These are phyloP conservation scores for Cyphellophora attinorum DNA, from an alignment of 2,329 filamentous ascomycete genomes.

Conservation along the genomic window DNA sequence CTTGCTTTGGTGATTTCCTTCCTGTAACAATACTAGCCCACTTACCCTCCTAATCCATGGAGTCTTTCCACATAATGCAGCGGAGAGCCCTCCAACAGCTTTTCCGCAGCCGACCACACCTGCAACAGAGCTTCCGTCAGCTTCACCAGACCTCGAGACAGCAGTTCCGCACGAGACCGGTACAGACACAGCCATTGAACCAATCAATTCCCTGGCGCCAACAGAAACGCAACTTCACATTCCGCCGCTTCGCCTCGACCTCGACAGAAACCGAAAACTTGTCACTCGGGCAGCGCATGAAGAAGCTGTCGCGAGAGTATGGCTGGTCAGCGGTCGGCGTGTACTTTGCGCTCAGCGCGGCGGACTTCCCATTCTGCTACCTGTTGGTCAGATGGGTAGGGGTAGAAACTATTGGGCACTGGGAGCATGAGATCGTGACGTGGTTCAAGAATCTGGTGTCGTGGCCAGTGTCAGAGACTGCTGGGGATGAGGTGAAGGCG, in stretches of 20 bases:
- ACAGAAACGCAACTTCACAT: conserved; percentile 12
- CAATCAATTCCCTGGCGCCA: conserved; percentile 1
- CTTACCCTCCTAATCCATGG: conserved; percentile 1
- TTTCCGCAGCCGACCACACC: conserved; percentile 1
- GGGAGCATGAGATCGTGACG: conserved; percentile 34
- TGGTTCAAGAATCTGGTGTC: conserved; percentile 24
- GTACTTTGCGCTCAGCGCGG: conserved; percentile 69
- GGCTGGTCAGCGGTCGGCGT: conserved; percentile 91
- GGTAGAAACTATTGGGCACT: conserved; percentile 68
- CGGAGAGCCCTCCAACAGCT: conserved; percentile 6
- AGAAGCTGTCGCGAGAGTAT: conserved; percentile 81
- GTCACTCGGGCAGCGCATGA: conserved; percentile 62
- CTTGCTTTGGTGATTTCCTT: too few species aligned
- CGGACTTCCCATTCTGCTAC: conserved; percentile 96
- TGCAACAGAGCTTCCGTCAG: conserved; percentile 5
- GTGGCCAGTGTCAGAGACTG: conserved; percentile 14
- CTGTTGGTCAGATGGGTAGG: conserved; percentile 73
- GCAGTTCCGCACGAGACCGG: conserved; percentile 14
- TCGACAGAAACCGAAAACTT: conserved; percentile 22
- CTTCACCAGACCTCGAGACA: conserved; percentile 8
- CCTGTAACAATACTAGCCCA: too few species aligned
- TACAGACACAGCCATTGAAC: neutral
- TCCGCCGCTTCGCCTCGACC: conserved; percentile 12
- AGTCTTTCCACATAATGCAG: neutral
- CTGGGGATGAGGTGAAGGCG: conserved; percentile 12